Evolutionary conservation across 768 basidiomycete genomes (phyloP), one percentile per base, ranked within the genome.

Genomic region (Dacryopinax spathularia): DNA sequence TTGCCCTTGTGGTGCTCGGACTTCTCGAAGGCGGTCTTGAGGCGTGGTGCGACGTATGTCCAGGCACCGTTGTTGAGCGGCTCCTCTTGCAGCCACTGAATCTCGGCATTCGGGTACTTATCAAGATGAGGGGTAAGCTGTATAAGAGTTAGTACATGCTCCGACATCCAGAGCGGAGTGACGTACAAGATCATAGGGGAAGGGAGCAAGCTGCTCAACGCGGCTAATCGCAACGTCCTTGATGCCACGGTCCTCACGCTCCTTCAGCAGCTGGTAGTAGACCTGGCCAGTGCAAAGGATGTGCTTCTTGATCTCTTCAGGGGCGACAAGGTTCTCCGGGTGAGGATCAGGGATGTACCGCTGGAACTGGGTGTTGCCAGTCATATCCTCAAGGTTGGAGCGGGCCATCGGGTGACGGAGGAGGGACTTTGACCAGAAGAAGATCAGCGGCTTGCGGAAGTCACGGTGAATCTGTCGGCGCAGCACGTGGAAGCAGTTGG

Each of bases 401-500:
- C 89, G 86, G 20, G 91, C 95, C 61, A 80, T 81, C n/a, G 94
- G 92, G 75, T 96, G 94, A 63, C 96, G 94, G 63, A 99, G 81
- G 41, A 99, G 82, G 67, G 83, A 87, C 79, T 99, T 99, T 27
- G 94, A 96, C 84, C 96, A 98, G 86, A 98, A 96, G 66, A 90
- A 44, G 70, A 99, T 85, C 66, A 99, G 82, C 86, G 95, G 95
- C 78, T 97, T 98, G 70, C 95, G 86, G 88, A 92, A 98, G 73
- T 97, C 96, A 69, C 96, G 91, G 75, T 93, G 89, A 71, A 89
- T 90, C 76, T 97, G 95, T 66, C 95, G 88, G 75, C 94, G 91
- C 60, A 98, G 87, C 65, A 95, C 91, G 72, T 95, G 94, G 90
- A 92, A 96, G 74, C 95, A 95, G 80, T 95, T 97, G 60, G 93